Base-by-base conservation (phyloP, 2,329 filamentous ascomycete species). In the Cordyceps militaris region DNA sequence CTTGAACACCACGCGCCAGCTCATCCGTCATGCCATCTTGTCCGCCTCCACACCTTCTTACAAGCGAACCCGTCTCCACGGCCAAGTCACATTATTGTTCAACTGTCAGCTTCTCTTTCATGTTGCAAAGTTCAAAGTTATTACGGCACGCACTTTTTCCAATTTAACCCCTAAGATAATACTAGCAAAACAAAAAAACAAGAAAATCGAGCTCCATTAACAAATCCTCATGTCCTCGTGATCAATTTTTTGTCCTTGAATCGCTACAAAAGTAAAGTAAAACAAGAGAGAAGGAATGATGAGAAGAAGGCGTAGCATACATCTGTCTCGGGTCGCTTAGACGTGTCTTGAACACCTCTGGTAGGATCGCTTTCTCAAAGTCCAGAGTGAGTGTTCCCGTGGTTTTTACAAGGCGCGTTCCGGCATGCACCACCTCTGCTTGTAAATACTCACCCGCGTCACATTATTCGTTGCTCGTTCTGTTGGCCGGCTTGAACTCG, bases 181-280 rank as follows among this genome's bases (percentile, higher is more conserved):
- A 59, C 48, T 56, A 26, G 42, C 32, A 30, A 60, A n/a, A 16
- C 16, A 53, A 57, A 51, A 59, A 60, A 58, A 55, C 54, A 40
- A 59, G 62, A 51, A 63, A 58, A 47, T 59, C 62, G 61, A 44
- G 21, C 24, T 23, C 38, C 36, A 60, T 47, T 65, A 64, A 64
- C 40, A 54, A 54, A 19, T n/a, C 24, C 14, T 64, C 61, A 53
- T 67, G 63, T 65, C 66, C 61, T 65, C 65, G 55, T 66, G 26
- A 51, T 38, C 16, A 48, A 49, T 42, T 14, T 38, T 28, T 67
- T 54, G 28, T 43, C 30, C 21, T 36, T 30, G 36, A 30, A 40
- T 43, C 49, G 49, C 36, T 40, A 16, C 13, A 11, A 21, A 32
- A 32, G 16, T 21, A 52, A n/a, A 43, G n/a, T 32, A 40, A 43